Base-by-base conservation (phyloP, 2,329 filamentous ascomycete species). In the Fusarium sp. region DNA sequence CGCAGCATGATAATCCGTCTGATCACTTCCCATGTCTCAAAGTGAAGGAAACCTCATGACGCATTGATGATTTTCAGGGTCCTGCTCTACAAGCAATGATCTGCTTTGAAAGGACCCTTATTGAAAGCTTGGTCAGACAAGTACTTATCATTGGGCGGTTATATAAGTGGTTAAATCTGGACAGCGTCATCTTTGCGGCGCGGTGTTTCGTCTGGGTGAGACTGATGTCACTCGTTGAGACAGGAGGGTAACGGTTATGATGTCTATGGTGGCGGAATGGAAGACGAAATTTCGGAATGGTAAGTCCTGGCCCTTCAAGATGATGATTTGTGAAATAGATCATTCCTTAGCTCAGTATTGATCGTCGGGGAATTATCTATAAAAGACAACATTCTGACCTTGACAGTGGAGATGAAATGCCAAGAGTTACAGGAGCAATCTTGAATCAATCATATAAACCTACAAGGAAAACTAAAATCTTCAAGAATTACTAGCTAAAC, bases 131-230 rank as follows among this genome's bases (percentile, higher is more conserved):
- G 3, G 30, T 45, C 15, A 43, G 44, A 41, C 9, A 2, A 1
- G 5, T 8, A 3, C 8, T 0, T 47, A 1, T 32, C 4, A 65
- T 66, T 69, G 65, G 65, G 5, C n/a, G 65, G 66, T 2, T 62
- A 47, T 69, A 41, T 54, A 29, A 5, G n/a, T 57, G 65, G 60
- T 5, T 69, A 69, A 69, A 65, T 44, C 2, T 13, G 27, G 22
- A 12, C 20, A 30, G 10, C 55, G 66, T 58, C 61, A 66, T 69
- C 6, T 20, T 3, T 66, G 61, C 51, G 52, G 51, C 65, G 18
- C 38, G 43, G 65, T 32, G 5, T 61, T 2, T 22, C 0, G 6
- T 7, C 20, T 12, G 10, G 24, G 44, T 34, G 18, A 15, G 8
- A 24, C 32, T 66, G 65, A 69, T 69, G 61, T 66, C 61, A 65